Evolutionary conservation across 1,139 yeast genomes (phyloP), one percentile per base, ranked within the genome.

Genomic region (Saccharomyces hybrid): DNA sequence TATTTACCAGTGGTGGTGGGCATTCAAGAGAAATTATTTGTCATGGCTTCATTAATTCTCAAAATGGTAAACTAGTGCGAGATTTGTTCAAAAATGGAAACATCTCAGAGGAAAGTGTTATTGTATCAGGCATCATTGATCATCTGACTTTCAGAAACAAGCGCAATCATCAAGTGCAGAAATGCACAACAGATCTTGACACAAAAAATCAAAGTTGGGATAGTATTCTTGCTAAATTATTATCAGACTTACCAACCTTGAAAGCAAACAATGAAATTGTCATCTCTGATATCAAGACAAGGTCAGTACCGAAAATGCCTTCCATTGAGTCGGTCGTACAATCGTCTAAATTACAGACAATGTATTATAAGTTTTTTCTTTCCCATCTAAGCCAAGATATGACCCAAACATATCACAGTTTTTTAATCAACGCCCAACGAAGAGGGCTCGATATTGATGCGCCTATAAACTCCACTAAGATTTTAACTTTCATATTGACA

Each of bases 51-150:
- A 59, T 82, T 19, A 71, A 78, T 60, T 57, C 73, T 1, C 56
- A 64, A 0, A 56, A 62, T 1, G 68, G 70, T 2, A 55, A 59
- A 5, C 64, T 78, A 32, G 58, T 72, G 1, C n/a, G 42, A 6
- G 31, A 41, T 28, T 9, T 16, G 5, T 11, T 44, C 1, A 31
- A 32, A 2, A n/a, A 58, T 48, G 13, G 52, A 19, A 19, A 19
- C 23, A 19, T 3, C 23, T 19, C 23, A 55, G 13, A 60, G 66
- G 8, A 70, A 69, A 47, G 71, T 79, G 1, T 13, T 6, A 66
- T 83, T 23, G 74, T 84, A 4, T 82, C 87, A 63, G 91, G 90
- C 1, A 71, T 85, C 1, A 77, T 84, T 25, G 93, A 86, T 65
- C 76, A 78, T 54, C 60, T 85, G 54, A 62, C 55, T 29, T 58